Conservation (phyloP, 225 moss, liverwort and hornwort genomes). For the Marchantia polymorpha region DNA sequence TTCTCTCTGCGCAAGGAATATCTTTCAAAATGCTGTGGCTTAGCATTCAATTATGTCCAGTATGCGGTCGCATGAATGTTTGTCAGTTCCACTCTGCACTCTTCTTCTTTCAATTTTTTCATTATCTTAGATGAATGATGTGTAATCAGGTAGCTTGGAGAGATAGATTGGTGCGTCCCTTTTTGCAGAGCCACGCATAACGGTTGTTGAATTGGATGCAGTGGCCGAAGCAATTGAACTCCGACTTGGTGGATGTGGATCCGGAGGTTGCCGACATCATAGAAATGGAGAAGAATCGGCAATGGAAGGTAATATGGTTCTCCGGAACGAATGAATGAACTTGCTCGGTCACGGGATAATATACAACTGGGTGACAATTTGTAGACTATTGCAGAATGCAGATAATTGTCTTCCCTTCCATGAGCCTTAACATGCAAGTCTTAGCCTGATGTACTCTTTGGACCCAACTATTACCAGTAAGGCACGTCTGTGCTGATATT, state of each 20-base stretch:
- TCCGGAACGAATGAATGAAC: background rate
- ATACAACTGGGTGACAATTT: background rate
- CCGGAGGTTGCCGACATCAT: conserved; percentile 89
- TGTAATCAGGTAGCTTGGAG: background rate
- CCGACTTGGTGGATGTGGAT: conserved; percentile 59
- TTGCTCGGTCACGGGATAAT: background rate
- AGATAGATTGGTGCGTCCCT: background rate
- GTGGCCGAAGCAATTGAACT: conserved; percentile 85
- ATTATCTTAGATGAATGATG: too few relatives aligned
- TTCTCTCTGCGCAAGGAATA: too few relatives aligned
- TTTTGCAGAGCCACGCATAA: background rate
- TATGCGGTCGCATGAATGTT: too few relatives aligned
- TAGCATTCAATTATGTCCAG: too few relatives aligned
- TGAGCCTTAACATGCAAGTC: too few relatives aligned
- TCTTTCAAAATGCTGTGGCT: too few relatives aligned
- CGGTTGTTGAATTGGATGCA: conserved; percentile 25
- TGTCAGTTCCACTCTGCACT: too few relatives aligned
- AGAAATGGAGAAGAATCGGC: conserved; percentile 91
- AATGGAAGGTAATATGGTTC: conserved; percentile 70
- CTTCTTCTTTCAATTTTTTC: background rate
- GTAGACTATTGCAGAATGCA: background rate
- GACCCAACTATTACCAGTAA: too few relatives aligned
- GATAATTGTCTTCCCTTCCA: too few relatives aligned
- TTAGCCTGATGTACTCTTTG: background rate
- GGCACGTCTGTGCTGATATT: background rate